phyloP scores from a whole-genome alignment of 2,329 filamentous ascomycete species.

The Penicillium sp. region DNA sequence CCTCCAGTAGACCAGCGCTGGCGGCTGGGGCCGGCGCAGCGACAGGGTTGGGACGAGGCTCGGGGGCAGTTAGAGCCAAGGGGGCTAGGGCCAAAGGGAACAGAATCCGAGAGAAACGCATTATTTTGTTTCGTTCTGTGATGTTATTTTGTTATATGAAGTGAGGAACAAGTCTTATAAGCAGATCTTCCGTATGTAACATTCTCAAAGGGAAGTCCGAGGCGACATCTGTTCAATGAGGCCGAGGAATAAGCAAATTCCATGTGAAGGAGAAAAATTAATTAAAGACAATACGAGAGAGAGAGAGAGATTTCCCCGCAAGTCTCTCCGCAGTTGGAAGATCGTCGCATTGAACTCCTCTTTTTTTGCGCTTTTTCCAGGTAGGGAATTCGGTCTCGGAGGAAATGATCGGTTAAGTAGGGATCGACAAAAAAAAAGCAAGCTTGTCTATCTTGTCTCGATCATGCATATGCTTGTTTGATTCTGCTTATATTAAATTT shows the following conservation, averaged over 20 bases:
- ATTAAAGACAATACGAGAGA: neutral
- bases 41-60: slow-evolving; percentile 23
- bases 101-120: slow-evolving; percentile 21
- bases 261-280: slow-evolving; percentile 2
- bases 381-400: slow-evolving; percentile 4
- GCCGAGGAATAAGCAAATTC: slow-evolving; percentile 1
- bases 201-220: no score
- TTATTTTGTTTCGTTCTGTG: slow-evolving; percentile 9
- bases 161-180: slow-evolving; percentile 4
- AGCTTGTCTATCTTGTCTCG: neutral
- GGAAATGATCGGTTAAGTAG: slow-evolving; percentile 9
- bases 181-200: neutral
- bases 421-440: slow-evolving; percentile 10
- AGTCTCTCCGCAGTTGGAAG: neutral
- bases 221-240: neutral
- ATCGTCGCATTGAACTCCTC: slow-evolving; percentile 1
- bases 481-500: neutral
- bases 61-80: slow-evolving; percentile 19
- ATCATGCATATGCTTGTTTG: neutral
- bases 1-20: slow-evolving; percentile 24
- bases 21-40: slow-evolving; percentile 19
- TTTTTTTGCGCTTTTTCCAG: slow-evolving; percentile 1
- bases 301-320: neutral
- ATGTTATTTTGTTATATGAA: neutral
- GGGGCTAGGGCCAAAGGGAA: slow-evolving; percentile 20